A percentile compares a stretch with the other conserved stretches of the same genome.
phyloP scores from a whole-genome alignment of 177 flowering plant species.

The Vitis hybrid region DNA sequence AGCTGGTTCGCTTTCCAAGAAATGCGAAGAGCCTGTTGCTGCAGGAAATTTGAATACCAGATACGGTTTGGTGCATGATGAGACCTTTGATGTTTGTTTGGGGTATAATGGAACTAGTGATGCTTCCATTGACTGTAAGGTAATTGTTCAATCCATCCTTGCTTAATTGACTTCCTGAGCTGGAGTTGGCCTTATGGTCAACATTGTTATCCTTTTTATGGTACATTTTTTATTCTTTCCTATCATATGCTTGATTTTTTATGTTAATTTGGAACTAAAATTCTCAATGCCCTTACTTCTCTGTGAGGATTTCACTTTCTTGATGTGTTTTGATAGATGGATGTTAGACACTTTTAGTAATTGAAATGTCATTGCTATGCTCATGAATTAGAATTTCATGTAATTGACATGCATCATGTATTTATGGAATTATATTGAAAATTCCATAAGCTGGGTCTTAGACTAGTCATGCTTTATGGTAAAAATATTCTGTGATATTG shows the following conservation, averaged over 20 bases:
- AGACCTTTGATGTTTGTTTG: constrained; percentile 30
- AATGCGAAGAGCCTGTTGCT: constrained; percentile 29
- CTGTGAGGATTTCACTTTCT: not conserved
- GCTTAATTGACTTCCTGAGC: not conserved
- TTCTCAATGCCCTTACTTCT: not conserved
- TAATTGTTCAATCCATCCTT: constrained; percentile 15
- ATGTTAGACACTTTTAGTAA: not conserved
- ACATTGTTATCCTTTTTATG: not conserved
- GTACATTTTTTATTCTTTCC: not conserved
- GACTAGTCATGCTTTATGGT: too few relatives aligned
- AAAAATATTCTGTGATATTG: too few relatives aligned
- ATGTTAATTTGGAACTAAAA: not conserved
- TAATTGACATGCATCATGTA: too few relatives aligned
- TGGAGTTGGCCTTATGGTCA: not conserved
- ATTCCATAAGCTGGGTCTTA: too few relatives aligned
- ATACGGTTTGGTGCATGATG: constrained; percentile 31
- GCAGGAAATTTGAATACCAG: constrained; percentile 32
- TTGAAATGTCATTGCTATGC: too few relatives aligned
- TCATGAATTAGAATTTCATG: too few relatives aligned
- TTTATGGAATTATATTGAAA: too few relatives aligned
- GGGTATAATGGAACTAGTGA: constrained; percentile 23
- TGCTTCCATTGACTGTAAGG: constrained; percentile 46
- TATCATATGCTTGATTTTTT: too few relatives aligned
- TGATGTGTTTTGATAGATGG: not conserved
- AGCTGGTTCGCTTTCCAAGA: constrained; percentile 44